Conservation (phyloP, 306 rosid species). For the Cyamopsis tetragonoloba region DNA sequence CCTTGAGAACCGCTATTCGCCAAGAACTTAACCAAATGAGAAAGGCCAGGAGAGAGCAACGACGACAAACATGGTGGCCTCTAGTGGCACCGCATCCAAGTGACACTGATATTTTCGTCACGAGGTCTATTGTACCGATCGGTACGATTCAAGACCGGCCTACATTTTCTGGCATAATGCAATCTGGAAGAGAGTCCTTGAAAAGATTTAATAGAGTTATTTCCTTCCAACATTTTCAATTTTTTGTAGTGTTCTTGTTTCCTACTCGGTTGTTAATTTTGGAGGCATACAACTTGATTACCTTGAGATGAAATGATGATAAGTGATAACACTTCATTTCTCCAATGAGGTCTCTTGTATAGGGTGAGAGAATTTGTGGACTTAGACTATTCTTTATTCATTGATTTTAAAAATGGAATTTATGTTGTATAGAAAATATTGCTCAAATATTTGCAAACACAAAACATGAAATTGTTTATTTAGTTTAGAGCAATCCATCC, state of each 20-base stretch:
- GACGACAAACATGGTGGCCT: slow-evolving; percentile 57
- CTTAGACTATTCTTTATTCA: slow-evolving; percentile 51
- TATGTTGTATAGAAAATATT: background rate
- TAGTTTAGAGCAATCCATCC: too few species aligned
- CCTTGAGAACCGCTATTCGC: slow-evolving; percentile 49
- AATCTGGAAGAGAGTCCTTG: slow-evolving; percentile 47
- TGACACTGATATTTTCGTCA: slow-evolving; percentile 20
- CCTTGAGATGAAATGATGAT: slow-evolving; percentile 18
- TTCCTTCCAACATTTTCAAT: slow-evolving; percentile 49
- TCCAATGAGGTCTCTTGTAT: slow-evolving; percentile 16
- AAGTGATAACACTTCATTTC: background rate
- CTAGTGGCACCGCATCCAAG: slow-evolving; percentile 12
- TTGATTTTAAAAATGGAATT: slow-evolving; percentile 19
- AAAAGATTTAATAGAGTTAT: slow-evolving; percentile 43
- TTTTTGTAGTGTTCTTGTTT: slow-evolving; percentile 51
- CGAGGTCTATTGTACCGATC: slow-evolving; percentile 27
- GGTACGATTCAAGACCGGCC: slow-evolving; percentile 27
- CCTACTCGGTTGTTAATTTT: slow-evolving; percentile 53
- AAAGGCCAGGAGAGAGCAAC: slow-evolving; percentile 45
- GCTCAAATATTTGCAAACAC: background rate
- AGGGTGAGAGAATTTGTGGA: slow-evolving; percentile 23
- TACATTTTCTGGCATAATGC: slow-evolving; percentile 42
- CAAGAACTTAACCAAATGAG: slow-evolving; percentile 54
- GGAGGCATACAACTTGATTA: slow-evolving; percentile 40
- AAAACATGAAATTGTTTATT: too few species aligned